A percentile compares a stretch with the other conserved stretches of the same genome.
These are phyloP conservation scores for Colletotrichum aenigma DNA, from an alignment of 2,329 filamentous ascomycete species.

Conservation along the genomic window DNA sequence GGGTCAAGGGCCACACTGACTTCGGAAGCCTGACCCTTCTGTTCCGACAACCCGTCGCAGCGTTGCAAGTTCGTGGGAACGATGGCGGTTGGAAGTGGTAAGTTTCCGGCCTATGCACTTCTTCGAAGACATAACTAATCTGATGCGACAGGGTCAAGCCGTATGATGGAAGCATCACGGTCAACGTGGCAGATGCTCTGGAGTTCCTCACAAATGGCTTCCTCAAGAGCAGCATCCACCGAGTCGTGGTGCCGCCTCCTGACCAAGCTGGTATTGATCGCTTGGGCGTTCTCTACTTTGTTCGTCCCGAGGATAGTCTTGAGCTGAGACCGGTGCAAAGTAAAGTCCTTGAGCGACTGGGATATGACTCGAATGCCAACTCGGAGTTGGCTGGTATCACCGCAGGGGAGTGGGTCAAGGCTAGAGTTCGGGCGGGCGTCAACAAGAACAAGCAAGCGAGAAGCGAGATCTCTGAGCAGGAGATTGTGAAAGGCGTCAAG, in stretches of 20 bases:
- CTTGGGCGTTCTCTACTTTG: conserved; percentile 50
- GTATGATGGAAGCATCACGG: conserved; percentile 53
- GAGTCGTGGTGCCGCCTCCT: conserved; percentile 44
- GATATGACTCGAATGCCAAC: conserved; percentile 26
- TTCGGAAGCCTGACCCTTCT: conserved; percentile 60
- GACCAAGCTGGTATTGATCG: conserved; percentile 50
- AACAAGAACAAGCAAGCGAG: conserved; percentile 23
- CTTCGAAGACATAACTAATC: too few species aligned
- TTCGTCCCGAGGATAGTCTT: conserved; percentile 37
- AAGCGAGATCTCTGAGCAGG: conserved; percentile 30
- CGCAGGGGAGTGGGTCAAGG: conserved; percentile 39
- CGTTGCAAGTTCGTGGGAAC: conserved; percentile 53
- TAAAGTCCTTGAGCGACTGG: conserved; percentile 33
- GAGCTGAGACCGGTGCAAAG: conserved; percentile 34
- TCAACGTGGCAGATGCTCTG: conserved; percentile 56
- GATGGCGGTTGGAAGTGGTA: conserved; percentile 52
- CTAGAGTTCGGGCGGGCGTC: conserved; percentile 27
- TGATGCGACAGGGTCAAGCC: conserved; percentile 37
- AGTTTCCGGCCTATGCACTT: not conserved
- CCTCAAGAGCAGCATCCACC: conserved; percentile 47
- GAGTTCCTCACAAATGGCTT: conserved; percentile 52
- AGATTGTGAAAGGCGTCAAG: conserved; percentile 34
- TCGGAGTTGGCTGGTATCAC: conserved; percentile 34
- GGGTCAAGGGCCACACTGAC: conserved; percentile 54
- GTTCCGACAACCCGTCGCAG: conserved; percentile 62